Evolutionary conservation across 2,329 filamentous ascomycete genomes (phyloP).

Genomic region (Harringtonia aguacate): DNA sequence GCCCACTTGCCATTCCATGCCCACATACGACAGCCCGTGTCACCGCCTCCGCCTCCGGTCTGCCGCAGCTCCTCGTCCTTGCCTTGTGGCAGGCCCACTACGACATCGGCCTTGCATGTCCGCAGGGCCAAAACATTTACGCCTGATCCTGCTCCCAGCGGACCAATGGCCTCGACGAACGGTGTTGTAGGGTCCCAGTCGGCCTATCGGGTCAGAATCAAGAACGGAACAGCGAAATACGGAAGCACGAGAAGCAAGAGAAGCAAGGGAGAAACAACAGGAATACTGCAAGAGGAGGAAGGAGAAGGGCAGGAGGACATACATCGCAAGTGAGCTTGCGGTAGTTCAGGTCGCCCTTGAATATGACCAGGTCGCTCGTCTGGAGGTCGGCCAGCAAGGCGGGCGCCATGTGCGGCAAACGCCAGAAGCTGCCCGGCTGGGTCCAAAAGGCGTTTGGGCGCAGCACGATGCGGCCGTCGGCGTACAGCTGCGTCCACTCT

Average conservation of each 20-base stretch:
- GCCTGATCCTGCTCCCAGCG: constrained; percentile 70
- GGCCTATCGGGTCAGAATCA: constrained; percentile 35
- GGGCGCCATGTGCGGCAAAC: constrained; percentile 58
- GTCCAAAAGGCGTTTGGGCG: constrained; percentile 91
- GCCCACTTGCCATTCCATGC: constrained; percentile 96
- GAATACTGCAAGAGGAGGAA: neutral
- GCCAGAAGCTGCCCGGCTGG: constrained; percentile 76
- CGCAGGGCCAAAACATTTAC: constrained; percentile 77
- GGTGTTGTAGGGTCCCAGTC: constrained; percentile 81
- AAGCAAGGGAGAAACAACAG: neutral
- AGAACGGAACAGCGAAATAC: neutral
- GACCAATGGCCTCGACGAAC: constrained; percentile 75
- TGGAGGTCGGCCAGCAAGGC: constrained; percentile 68
- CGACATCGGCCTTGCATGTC: constrained; percentile 94
- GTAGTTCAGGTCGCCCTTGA: constrained; percentile 97
- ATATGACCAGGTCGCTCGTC: constrained; percentile 77
- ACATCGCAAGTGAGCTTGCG: constrained; percentile 86
- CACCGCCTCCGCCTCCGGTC: constrained; percentile 58
- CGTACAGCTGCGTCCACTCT: constrained; percentile 70
- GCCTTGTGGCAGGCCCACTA: constrained; percentile 71
- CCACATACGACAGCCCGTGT: constrained; percentile 68
- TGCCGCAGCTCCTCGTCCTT: constrained; percentile 71
- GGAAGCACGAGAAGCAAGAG: neutral
- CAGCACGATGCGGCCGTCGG: constrained; percentile 72
- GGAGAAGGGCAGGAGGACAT: constrained; percentile 21